Base-by-base conservation (phyloP, 1,284 basidiomycete species). In the Limonomyces culmigenus region DNA sequence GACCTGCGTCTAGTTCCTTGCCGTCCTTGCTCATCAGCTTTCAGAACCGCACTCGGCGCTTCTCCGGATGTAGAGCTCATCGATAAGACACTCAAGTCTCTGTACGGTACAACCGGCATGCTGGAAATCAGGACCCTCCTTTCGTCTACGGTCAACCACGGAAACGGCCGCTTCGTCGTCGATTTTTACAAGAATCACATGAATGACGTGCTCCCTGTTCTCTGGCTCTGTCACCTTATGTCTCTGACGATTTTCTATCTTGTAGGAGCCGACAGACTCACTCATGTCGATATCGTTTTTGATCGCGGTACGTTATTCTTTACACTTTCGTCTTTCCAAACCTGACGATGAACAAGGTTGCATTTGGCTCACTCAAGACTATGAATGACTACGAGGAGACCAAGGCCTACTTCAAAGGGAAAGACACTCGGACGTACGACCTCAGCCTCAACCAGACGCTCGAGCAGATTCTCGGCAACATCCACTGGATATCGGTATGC, bases 211-310 rank as follows among this genome's bases (percentile, higher is more conserved):
- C n/a, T n/a, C n/a, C n/a, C n/a, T n/a, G n/a, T n/a, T n/a, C n/a
- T n/a, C n/a, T n/a, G n/a, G n/a, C n/a, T n/a, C 11, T 29, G 15
- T 23, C n/a, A 27, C 8, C 19, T 29, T 29, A 5, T 8, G 19
- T 17, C 17, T 12, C 13, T 30, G 5, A 19, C 17, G 33, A 39
- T 13, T 18, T 16, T 10, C 10, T n/a, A 14, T n/a, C 19, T n/a
- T n/a, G n/a, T n/a, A n/a, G n/a, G n/a, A n/a, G n/a, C n/a, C n/a
- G n/a, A n/a, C 45, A 85, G 76, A 52, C 87, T 29, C 63, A 71
- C 50, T 74, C 76, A 50, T 70, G 75, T 34, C 81, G 81, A 50
- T 72, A 70, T 46, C 71, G 70, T 38, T 81, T 74, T 45, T 80
- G 73, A 51, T 67, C 65, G 20, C 55, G 77, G 37, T 58, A 60